Evolutionary conservation across 352 stramenopile genomes (phyloP), one percentile per base, ranked within the genome.

Genomic region (Pythium aphanidermatum): DNA sequence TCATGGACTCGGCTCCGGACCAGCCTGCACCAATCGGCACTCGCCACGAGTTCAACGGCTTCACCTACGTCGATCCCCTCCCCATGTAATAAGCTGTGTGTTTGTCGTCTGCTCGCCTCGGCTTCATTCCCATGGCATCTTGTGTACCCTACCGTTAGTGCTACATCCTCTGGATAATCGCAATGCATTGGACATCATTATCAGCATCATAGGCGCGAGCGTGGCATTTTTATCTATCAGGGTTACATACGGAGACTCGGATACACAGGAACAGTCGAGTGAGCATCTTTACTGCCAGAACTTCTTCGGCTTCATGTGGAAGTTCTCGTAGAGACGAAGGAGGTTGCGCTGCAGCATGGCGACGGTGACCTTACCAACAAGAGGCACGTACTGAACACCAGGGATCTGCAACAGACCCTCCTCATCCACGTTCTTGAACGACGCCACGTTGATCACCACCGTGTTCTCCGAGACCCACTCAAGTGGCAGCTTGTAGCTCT

Each of bases 331-430:
- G 19, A 98, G 69, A 56, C 85, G 78, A 49, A 98, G 74, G 26
- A 98, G 69, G 74, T 98, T 98, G 49, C 93, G 80, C 68, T 98
- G 87, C 20, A 99, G 70, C 73, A 97, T 96, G 26, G 95, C 92
- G 26, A 98, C 94, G 4, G 96, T 98, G 29, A 98, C 95, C 62
- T 98, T 97, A 40, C 96, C 96, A 21, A 99, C 94, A 24, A 98
- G 82, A 23, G 93, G 88, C 45, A 99, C 86, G 73, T 98, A 98
- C 48, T 84, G 83, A 26, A 98, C 86, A 37, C 92, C 93, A 11
- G 79, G 70, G 43, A 97, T 89, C 53, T 95, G 69, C 13, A 96
- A 38, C 16, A 98, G 68, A 24, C 70, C 71, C 10, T 89, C 80
- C 55, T 98, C 93, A 48, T 98, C 85, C 14, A 98, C 87, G 65